Base-by-base conservation (phyloP, 208 protist species). In the Angomonas ambiguus region DNA sequence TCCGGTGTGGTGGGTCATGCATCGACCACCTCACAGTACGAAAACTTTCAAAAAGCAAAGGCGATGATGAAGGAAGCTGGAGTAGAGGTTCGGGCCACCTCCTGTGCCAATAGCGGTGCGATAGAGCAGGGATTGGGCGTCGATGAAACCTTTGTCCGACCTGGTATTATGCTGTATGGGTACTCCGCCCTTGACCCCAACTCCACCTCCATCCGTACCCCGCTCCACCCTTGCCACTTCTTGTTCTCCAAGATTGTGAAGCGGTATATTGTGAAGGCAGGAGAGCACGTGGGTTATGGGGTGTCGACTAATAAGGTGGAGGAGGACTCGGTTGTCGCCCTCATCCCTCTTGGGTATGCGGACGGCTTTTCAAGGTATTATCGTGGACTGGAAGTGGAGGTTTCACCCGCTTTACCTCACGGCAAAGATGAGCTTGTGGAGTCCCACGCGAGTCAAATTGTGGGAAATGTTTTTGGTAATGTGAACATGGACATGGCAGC, bases 331-430 rank as follows among this genome's bases (percentile, higher is more conserved):
- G 69, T 82, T 5, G 62, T 84, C 22, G 77, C 70, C 34, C 67
- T 84, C 25, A 51, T 88, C 6, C 78, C 77, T 1, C 63, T 80
- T 18, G 78, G 82, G 32, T 83, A 83, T 65, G 82, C 82, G 0
- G 82, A 84, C 53, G 77, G 82, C 11, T 88, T 88, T 62, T 60
- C 82, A 38, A 71, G 78, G 3, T 76, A 76, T 53, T 82, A 82
- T 59, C 65, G 35, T 0, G 71, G 69, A 22, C 74, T 84, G 74
- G 69, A 67, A 2, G 66, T 84, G 25, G 67, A 42, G 11, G 74
- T 88, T 11, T 63, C 74, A 5, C 74, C 81, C 1, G 69, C 65
- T 0, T 68, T 65, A 38, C 71, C 62, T 8, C 45, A 24, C n/a
- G 68, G 68, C 0, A 18, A 59, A 25, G 74, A 71, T 41, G 64